Evolutionary conservation across 202 grass and related monocot genomes (phyloP), one percentile per base, ranked within the genome.

Genomic region (Musa balbisiana): DNA sequence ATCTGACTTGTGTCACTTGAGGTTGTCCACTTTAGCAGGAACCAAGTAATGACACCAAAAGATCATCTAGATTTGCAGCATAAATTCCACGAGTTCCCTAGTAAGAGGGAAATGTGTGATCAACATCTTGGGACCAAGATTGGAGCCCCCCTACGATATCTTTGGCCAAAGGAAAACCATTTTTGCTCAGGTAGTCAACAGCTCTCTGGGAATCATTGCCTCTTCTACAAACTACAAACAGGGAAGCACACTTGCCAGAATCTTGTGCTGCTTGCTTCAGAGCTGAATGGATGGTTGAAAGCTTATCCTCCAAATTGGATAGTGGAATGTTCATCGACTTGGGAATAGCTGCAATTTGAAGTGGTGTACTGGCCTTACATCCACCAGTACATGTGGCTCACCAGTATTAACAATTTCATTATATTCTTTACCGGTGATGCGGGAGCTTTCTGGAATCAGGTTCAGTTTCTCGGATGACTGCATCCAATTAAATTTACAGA

Each of bases 121-220:
- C 87, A 14, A 89, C 84, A n/a, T 94, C 88, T 49, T n/a, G 76
- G 0, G 80, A 84, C 94, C 88, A 98, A 8, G 85, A 93, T 50
- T 98, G 79, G 64, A 94, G 85, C 25, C 91, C 94, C 3, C 91
- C 91, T 2, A 89, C 84, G 56, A 98, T 88, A 79, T 93, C 91
- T 71, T 92, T 98, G 0, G 86, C 81, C 9, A 69, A 84, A 27
- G 59, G 24, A 63, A 98, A 87, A 8, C 94, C 91, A 53, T 89
- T 98, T 78, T 86, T 78, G 0, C 23, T 87, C 17, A 98, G 86
- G 81, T 91, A 71, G 73, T 85, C 71, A 52, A 94, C 88, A 2
- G 91, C 91, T 17, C 11, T 86, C 56, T 98, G 94, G 2, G 94
- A 98, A 55, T 88, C 87, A 6, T 98, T 98, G 50, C 94, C 94